phyloP scores from a whole-genome alignment of 768 basidiomycete species.

The Tulasnella calospora region DNA sequence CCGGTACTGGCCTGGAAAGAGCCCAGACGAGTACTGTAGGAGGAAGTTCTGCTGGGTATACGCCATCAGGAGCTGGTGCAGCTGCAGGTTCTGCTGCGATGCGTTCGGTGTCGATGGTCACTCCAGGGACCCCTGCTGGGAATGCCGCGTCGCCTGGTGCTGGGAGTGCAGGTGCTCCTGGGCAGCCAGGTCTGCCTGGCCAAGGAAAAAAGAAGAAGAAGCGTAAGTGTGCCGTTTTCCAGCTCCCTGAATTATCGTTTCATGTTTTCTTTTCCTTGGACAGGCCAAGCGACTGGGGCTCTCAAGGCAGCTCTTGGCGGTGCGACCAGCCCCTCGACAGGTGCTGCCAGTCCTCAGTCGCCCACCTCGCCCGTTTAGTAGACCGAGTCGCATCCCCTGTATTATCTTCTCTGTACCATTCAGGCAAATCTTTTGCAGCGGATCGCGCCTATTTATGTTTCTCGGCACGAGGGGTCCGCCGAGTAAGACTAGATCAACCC shows the following conservation, averaged over 20 bases:
- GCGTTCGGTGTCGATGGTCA: slow-evolving; percentile 1
- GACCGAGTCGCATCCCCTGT: not conserved
- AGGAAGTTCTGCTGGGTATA: slow-evolving; percentile 10
- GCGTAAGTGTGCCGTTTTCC: slow-evolving; percentile 11
- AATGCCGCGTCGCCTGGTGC: slow-evolving; percentile 14
- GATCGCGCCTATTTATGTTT: not conserved
- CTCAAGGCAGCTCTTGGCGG: slow-evolving; percentile 8
- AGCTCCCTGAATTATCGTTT: not conserved
- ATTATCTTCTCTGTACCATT: not conserved
- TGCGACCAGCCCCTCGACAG: not conserved
- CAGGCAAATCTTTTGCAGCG: not conserved
- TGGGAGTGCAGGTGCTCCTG: slow-evolving; percentile 5
- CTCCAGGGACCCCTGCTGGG: slow-evolving; percentile 7
- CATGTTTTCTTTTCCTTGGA: not conserved
- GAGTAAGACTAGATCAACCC: not conserved
- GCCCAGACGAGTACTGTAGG: slow-evolving; percentile 15
- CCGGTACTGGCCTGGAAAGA: not conserved
- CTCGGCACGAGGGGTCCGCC: not conserved
- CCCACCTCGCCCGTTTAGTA: not conserved
- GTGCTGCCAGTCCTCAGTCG: slow-evolving; percentile 3
- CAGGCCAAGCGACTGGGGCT: slow-evolving; percentile 9
- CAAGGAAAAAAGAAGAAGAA: slow-evolving; percentile 26
- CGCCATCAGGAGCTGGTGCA: not conserved
- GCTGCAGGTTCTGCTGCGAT: not conserved
- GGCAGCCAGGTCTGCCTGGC: slow-evolving; percentile 16